A percentile compares a stretch with the other conserved stretches of the same genome.
phyloP scores from a whole-genome alignment of 1,284 basidiomycete genomes.

The Papiliotrema fonsecae region DNA sequence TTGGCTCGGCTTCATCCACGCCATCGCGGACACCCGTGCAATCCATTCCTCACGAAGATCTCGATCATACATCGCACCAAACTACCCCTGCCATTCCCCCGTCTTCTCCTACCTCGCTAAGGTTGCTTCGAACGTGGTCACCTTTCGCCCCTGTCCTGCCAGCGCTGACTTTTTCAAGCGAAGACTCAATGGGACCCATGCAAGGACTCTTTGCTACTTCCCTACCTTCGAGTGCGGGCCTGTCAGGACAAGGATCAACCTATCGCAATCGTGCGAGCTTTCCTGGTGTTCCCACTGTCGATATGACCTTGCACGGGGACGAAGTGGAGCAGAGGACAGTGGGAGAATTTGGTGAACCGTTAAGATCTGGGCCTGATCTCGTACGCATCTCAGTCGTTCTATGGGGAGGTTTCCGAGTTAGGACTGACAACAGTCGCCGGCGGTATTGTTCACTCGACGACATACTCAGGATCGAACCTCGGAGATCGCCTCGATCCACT shows the following conservation, averaged over 20 bases:
- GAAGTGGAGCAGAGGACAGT: neutral
- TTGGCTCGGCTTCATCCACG: constrained; percentile 4
- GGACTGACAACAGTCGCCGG: neutral
- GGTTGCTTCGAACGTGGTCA: neutral
- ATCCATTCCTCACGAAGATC: neutral
- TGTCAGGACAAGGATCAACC: neutral
- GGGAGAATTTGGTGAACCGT: constrained; percentile 4
- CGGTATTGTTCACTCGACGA: neutral
- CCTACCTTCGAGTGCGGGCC: neutral
- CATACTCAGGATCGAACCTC: neutral
- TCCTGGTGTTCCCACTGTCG: neutral
- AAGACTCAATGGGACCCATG: neutral
- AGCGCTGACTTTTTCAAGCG: neutral
- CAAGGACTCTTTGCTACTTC: neutral
- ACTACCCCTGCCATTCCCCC: neutral
- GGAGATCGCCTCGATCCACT: constrained; percentile 1
- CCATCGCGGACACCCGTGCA: neutral
- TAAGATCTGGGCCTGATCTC: neutral
- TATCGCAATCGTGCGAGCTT: neutral
- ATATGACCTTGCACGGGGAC: neutral
- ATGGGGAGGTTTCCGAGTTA: neutral
- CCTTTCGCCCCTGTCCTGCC: neutral
- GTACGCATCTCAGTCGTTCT: too few relatives aligned
- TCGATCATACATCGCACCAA: neutral
- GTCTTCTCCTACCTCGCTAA: neutral